These are phyloP conservation scores for Nasturtium officinale DNA, from an alignment of 345 rosid species.

Conservation along the genomic window DNA sequence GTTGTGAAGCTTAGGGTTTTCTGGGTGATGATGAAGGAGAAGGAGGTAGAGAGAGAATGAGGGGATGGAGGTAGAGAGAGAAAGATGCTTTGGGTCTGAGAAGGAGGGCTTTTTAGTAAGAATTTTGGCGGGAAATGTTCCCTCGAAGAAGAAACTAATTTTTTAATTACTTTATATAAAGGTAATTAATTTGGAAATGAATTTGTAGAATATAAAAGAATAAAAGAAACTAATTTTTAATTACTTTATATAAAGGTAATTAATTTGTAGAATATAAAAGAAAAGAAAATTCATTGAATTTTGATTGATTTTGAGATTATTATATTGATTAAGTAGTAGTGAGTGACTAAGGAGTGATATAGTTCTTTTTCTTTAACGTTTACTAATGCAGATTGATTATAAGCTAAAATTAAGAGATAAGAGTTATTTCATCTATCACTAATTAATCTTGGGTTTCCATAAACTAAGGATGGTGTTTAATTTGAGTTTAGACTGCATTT, in stretches of 20 bases:
- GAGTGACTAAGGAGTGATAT: background rate
- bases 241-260: background rate
- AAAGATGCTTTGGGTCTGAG: constrained; percentile 14
- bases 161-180: background rate
- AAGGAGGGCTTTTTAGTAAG: constrained; percentile 34
- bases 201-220: too few species aligned
- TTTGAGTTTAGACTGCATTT: too few species aligned
- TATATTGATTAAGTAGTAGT: background rate
- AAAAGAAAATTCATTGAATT: background rate
- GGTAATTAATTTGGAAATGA: constrained; percentile 15
- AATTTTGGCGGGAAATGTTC: constrained; percentile 68
- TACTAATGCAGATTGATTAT: too few species aligned
- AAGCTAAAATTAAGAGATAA: background rate
- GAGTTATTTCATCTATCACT: background rate
- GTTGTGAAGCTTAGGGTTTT: constrained; percentile 27
- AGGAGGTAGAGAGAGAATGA: too few species aligned
- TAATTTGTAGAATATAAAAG: constrained; percentile 8
- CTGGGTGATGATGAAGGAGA: background rate
- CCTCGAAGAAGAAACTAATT: constrained; percentile 43
- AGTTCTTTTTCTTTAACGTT: too few species aligned
- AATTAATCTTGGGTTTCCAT: background rate
- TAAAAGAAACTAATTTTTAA: constrained; percentile 23
- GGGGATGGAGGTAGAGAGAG: constrained; percentile 33
- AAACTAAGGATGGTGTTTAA: background rate
- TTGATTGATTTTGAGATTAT: background rate